Percentiles rank a stretch among this genome's conserved stretches.
These are phyloP conservation scores for Cladosporium austrohemisphaericum DNA, from an alignment of 2,329 filamentous ascomycete genomes.

Conservation along the genomic window DNA sequence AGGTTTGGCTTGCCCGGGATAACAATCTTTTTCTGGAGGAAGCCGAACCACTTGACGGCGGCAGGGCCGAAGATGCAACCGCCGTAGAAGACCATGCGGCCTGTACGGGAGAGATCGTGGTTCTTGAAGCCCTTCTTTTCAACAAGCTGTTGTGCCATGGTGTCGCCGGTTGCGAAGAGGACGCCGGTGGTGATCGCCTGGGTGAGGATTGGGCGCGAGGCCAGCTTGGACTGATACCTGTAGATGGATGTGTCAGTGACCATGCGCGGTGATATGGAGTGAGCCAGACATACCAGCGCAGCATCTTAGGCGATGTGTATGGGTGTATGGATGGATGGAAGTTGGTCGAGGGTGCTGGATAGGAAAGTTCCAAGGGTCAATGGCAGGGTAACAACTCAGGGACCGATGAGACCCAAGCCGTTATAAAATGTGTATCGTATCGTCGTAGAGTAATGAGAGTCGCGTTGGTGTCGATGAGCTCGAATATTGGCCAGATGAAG, in stretches of 20 bases:
- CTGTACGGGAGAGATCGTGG: constrained; percentile 68
- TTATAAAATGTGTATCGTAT: background rate
- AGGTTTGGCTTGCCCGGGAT: constrained; percentile 59
- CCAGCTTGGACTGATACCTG: constrained; percentile 83
- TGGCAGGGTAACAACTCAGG: constrained; percentile 6
- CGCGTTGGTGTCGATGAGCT: background rate
- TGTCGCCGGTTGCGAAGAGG: constrained; percentile 88
- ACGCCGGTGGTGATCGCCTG: constrained; percentile 87
- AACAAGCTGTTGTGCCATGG: constrained; percentile 84
- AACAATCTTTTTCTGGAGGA: constrained; percentile 68
- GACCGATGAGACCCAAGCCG: constrained; percentile 2
- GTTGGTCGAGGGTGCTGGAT: background rate
- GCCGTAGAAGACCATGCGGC: constrained; percentile 76
- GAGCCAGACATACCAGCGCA: constrained; percentile 38
- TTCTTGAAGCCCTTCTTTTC: constrained; percentile 73
- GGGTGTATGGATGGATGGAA: background rate
- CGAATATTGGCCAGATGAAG: background rate
- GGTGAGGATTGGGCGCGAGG: constrained; percentile 78
- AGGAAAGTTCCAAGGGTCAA: background rate
- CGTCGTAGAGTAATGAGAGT: constrained; percentile 2
- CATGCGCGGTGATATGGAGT: constrained; percentile 10
- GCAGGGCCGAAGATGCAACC: constrained; percentile 80
- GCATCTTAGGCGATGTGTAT: constrained; percentile 31
- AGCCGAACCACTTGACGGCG: constrained; percentile 79
- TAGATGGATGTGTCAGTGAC: background rate